Conservation (phyloP, 2,329 filamentous ascomycete genomes). For the Microcyclospora pomicola region DNA sequence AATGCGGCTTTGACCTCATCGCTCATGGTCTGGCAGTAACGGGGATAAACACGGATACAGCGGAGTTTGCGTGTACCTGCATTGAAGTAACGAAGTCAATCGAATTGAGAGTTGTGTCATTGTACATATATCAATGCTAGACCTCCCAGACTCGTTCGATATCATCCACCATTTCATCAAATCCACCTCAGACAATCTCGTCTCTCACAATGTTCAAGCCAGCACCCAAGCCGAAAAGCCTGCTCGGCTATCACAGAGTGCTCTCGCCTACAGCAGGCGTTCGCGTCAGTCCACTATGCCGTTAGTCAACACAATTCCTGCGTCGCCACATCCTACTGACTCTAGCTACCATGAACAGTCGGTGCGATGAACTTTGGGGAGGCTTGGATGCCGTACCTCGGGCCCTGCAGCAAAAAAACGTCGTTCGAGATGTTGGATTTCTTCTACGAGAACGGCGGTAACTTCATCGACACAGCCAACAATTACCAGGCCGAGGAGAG, state of each 20-base stretch:
- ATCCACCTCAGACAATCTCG: neutral
- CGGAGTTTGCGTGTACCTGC: too few relatives aligned
- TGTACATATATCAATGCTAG: too few relatives aligned
- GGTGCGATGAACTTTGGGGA: slow-evolving; percentile 42
- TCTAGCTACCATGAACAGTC: neutral
- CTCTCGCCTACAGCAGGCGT: slow-evolving; percentile 38
- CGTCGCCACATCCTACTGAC: neutral
- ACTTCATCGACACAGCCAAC: slow-evolving; percentile 23
- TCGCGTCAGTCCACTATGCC: slow-evolving; percentile 31
- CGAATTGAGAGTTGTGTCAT: too few relatives aligned
- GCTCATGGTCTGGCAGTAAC: too few relatives aligned
- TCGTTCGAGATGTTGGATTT: slow-evolving; percentile 19
- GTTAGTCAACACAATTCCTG: neutral
- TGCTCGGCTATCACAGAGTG: slow-evolving; percentile 38
- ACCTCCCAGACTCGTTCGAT: too few relatives aligned
- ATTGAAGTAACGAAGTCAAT: too few relatives aligned
- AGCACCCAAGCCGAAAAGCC: slow-evolving; percentile 21
- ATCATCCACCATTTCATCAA: too few relatives aligned
- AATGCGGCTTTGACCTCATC: too few relatives aligned
- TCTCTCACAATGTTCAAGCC: slow-evolving; percentile 8
- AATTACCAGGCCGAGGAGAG: slow-evolving; percentile 24
- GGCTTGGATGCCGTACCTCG: slow-evolving; percentile 24
- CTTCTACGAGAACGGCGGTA: slow-evolving; percentile 20
- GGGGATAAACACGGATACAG: too few relatives aligned
- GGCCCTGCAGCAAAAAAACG: slow-evolving; percentile 12